Conservation (phyloP, 306 rosid species). For the Citrullus mucosospermus region DNA sequence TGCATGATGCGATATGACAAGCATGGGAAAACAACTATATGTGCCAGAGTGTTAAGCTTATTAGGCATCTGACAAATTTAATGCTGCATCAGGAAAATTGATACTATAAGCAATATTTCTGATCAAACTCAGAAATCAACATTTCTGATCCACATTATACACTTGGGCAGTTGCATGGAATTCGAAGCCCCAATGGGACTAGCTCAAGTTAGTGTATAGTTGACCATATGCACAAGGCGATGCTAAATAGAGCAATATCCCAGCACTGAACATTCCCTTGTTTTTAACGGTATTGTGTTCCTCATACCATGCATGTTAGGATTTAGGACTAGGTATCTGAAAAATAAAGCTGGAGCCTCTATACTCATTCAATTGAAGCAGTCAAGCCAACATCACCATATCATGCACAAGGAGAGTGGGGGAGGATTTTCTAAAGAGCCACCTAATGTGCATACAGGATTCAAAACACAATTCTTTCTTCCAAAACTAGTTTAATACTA, state of each 20-base stretch:
- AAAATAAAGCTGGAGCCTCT: not conserved
- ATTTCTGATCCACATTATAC: not conserved
- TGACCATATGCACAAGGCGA: not conserved
- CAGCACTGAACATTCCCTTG: not conserved
- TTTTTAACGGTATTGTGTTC: not conserved
- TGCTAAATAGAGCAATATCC: not conserved
- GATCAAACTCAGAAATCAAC: not conserved
- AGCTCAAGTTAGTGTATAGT: not conserved
- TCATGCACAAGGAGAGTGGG: not conserved
- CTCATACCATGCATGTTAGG: not conserved
- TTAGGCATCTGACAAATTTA: not conserved
- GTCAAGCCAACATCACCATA: not conserved
- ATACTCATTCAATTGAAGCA: not conserved
- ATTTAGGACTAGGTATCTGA: not conserved
- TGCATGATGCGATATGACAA: not conserved
- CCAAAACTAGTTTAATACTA: not conserved
- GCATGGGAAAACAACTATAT: not conserved
- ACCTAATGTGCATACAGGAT: not conserved
- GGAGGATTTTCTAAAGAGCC: not conserved
- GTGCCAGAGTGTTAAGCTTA: not conserved
- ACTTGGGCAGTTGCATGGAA: not conserved
- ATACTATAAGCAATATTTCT: not conserved
- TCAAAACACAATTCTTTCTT: not conserved
- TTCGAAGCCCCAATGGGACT: not conserved
- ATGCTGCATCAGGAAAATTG: not conserved